phyloP scores from a whole-genome alignment of 345 rosid genomes.

The Microcos paniculata region DNA sequence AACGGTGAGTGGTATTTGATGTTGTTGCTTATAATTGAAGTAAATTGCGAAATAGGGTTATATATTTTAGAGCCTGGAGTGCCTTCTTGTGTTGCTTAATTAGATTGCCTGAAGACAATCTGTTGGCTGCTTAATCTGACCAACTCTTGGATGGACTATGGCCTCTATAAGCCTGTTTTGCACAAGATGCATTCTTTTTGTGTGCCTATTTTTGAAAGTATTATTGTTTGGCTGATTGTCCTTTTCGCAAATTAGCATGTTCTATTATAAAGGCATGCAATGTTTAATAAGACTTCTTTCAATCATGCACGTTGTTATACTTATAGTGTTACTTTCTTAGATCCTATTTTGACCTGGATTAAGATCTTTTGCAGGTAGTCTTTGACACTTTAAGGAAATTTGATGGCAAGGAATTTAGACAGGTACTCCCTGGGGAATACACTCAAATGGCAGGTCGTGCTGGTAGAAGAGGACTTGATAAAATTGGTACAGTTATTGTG shows the following conservation, averaged over 20 bases:
- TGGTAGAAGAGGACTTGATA: conserved; percentile 97
- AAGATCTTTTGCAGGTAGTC: conserved; percentile 60
- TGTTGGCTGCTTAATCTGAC: not conserved
- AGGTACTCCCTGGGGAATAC: conserved; percentile 92
- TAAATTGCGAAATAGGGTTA: not conserved
- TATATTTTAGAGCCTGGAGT: conserved; percentile 1
- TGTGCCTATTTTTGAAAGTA: not conserved
- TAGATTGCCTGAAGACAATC: not conserved
- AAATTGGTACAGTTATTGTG: conserved; percentile 87
- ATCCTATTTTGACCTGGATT: conserved; percentile 22
- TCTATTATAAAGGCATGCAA: not conserved
- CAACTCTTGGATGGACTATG: not conserved
- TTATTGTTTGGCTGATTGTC: not conserved
- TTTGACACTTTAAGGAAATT: conserved; percentile 92
- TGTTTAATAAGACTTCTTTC: not conserved
- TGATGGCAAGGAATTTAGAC: conserved; percentile 90
- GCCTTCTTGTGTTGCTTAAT: conserved; percentile 7
- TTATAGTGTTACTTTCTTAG: not conserved
- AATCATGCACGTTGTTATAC: not conserved
- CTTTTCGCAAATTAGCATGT: not conserved
- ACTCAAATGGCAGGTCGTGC: conserved; percentile 99
- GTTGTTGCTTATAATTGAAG: not conserved
- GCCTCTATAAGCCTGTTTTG: not conserved
- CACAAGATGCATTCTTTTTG: not conserved
- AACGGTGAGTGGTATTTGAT: conserved; percentile 59